Evolutionary conservation across 2,329 filamentous ascomycete genomes (phyloP).

Genomic region (Elsinoe perseae): DNA sequence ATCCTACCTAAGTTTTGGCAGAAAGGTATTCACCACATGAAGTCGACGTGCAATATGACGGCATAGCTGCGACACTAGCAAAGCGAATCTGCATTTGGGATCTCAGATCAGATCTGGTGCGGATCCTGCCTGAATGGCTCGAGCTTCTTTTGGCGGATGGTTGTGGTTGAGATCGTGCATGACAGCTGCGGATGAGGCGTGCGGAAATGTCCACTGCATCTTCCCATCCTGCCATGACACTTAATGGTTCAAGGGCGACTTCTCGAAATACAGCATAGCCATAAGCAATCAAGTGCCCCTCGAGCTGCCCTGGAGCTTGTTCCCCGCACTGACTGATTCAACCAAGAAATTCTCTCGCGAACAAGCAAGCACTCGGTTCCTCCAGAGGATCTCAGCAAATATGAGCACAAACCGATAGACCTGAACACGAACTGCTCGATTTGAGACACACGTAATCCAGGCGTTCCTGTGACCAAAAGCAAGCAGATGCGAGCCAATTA

Average conservation of each 20-base stretch:
- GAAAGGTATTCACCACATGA: background rate
- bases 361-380: background rate
- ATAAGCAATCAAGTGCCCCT: background rate
- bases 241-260: too few species aligned
- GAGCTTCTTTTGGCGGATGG: slow-evolving; percentile 1
- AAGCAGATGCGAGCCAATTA: background rate
- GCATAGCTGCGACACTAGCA: slow-evolving; percentile 9
- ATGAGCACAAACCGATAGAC: background rate
- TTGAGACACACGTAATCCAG: background rate
- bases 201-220: background rate
- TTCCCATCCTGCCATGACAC: too few species aligned
- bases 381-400: background rate
- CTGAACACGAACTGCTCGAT: background rate
- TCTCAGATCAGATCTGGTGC: background rate
- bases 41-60: slow-evolving; percentile 6
- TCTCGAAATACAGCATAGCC: background rate
- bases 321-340: background rate
- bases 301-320: background rate
- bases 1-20: background rate
- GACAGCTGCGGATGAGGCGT: slow-evolving; percentile 1
- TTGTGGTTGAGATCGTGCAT: background rate
- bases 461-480: too few species aligned
- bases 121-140: background rate
- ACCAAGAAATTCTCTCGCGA: background rate
- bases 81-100: slow-evolving; percentile 3